Percentiles rank a stretch among this genome's conserved stretches.
phyloP scores from a whole-genome alignment of 2,329 filamentous ascomycete genomes.

The Lecanicillium sp. region DNA sequence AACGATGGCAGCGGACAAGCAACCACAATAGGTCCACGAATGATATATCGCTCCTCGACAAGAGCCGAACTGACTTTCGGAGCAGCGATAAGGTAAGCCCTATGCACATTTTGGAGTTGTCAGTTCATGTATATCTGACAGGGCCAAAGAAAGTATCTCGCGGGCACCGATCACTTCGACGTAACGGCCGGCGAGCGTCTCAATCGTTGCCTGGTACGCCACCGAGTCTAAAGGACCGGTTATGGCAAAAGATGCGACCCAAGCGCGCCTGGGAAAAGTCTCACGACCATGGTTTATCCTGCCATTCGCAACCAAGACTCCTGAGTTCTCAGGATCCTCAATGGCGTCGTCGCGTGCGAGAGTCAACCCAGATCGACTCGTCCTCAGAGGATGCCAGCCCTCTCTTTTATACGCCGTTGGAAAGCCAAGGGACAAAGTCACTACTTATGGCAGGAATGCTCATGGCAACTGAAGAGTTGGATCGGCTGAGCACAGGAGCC shows the following conservation, averaged over 20 bases:
- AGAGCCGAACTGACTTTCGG: too few species aligned
- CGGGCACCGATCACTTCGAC: too few species aligned
- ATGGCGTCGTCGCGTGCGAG: slow-evolving; percentile 13
- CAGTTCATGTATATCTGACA: too few species aligned
- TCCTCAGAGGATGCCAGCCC: slow-evolving; percentile 13
- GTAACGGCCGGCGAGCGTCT: slow-evolving; percentile 11
- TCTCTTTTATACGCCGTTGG: slow-evolving; percentile 13
- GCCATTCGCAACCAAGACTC: background rate
- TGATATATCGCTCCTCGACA: too few species aligned
- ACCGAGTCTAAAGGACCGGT: slow-evolving; percentile 14
- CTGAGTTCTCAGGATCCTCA: background rate
- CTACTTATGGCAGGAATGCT: slow-evolving; percentile 19
- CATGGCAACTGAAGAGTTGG: slow-evolving; percentile 22
- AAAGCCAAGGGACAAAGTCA: slow-evolving; percentile 15
- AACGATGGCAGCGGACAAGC: too few species aligned
- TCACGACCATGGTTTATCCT: slow-evolving; percentile 9
- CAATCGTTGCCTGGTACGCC: slow-evolving; percentile 18
- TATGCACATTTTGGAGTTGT: too few species aligned
- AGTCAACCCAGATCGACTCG: slow-evolving; percentile 17
- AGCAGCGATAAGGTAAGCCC: too few species aligned
- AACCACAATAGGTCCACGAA: too few species aligned
- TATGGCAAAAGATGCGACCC: slow-evolving; percentile 16
- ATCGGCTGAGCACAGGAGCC: slow-evolving; percentile 21
- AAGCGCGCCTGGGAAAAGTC: slow-evolving; percentile 17
- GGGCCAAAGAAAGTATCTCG: too few species aligned